phyloP scores from a whole-genome alignment of 2,329 filamentous ascomycete species.

The Alternaria hordeiaustralica region DNA sequence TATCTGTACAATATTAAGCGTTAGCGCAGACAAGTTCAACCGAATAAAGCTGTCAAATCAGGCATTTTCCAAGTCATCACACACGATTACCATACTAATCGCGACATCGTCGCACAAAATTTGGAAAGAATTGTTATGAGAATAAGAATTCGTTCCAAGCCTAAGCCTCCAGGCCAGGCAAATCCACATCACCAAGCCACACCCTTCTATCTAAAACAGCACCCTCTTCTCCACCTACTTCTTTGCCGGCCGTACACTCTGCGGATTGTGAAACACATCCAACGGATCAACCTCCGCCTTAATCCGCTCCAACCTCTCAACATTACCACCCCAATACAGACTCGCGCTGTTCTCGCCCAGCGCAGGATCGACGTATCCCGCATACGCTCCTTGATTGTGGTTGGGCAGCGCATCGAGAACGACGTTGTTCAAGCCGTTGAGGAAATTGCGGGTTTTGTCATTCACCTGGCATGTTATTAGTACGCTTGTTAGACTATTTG shows the following conservation, averaged over 20 bases:
- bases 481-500: neutral
- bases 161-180: neutral
- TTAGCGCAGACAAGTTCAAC: neutral
- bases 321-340: constrained; percentile 55
- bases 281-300: constrained; percentile 51
- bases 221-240: neutral
- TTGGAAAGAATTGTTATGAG: neutral
- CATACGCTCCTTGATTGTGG: constrained; percentile 55
- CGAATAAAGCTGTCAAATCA: neutral
- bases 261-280: constrained; percentile 47
- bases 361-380: constrained; percentile 59
- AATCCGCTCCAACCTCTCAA: constrained; percentile 44
- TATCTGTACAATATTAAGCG: neutral
- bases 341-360: constrained; percentile 52
- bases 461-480: constrained; percentile 21
- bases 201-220: neutral
- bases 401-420: constrained; percentile 39
- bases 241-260: constrained; percentile 39
- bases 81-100: neutral
- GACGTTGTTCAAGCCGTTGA: constrained; percentile 51
- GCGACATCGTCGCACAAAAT: too few species aligned
- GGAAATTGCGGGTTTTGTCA: constrained; percentile 47
- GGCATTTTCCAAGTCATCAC: neutral
- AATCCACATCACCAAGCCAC: neutral
- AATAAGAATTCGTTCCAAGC: neutral